Base-by-base conservation (phyloP, 805 yeast genomes). In the Cyberlindnera xylosilytica region DNA sequence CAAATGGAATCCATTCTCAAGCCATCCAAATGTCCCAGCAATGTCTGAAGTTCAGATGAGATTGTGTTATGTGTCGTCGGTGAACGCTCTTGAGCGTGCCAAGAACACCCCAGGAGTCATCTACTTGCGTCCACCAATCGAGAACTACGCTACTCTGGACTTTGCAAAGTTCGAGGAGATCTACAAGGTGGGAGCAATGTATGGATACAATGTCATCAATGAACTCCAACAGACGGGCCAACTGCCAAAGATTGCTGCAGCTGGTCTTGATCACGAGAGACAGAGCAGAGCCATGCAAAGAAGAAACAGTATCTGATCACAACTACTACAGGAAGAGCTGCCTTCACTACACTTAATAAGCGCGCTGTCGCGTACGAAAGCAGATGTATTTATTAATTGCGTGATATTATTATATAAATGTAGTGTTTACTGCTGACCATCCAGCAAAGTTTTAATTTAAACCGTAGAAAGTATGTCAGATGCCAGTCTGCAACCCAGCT, bases 21-120 rank as follows among this genome's bases (percentile, higher is more conserved):
- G 72, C 11, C 83, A 83, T 53, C 96, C 97, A 4, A 83, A 85
- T 60, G 86, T 88, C 5, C 99, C 99, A 4, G 86, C 84, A 41
- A 81, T 93, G 86, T 88, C 96, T 51, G 99, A 91, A 58, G 88
- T 91, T 45, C 99, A 91, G 65, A 75, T 88, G 68, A 72, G 98
- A 43, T 68, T 91, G 46, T 96, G 97, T 1, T 91, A 93, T 61
- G 99, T 91, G 30, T 87, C 97, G 0, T 87, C 96, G 39, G 99
- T 91, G 1, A 86, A 87, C 64, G 97, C 97, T 0, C 67, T 93
- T 37, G 97, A 91, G 55, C 72, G 75, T 45, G 97, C 97, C 2
- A 93, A 91, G 59, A 69, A 61, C 22, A 83, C 89, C 0, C 84
- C 88, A 0, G 96, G 96, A 0, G 91, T 93, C 11, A 68, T 86